Base-by-base conservation (phyloP, 441 rosid genomes). In the Populus hybrid region DNA sequence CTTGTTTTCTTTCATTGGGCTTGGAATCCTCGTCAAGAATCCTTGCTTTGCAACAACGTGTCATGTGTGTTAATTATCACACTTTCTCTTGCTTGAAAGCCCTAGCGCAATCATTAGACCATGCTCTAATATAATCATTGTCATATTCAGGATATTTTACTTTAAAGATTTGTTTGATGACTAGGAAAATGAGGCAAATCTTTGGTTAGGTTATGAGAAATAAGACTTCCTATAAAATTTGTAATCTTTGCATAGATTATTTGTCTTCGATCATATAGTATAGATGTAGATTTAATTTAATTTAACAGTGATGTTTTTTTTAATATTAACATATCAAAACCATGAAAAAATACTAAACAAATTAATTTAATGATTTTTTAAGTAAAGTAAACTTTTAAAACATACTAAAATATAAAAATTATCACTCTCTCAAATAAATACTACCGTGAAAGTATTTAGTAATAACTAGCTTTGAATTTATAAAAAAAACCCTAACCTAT, bases 371-470 rank as follows among this genome's bases (percentile, higher is more conserved):
- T 26, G 26, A 1, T 26, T 26, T 26, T 26, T 26, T 26, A 26
- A 26, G 26, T 26, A 26, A 26, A 26, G 26, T 26, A 26, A 26
- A 26, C 26, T 26, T 26, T 26, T 26, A 26, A 26, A 26, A 26
- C 26, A 26, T 26, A 26, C 26, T 26, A 26, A 26, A 26, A 26
- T 26, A 26, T 26, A 26, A 36, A 42, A 46, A 4, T 12, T 4
- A 42, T 42, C 0, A 0, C 1, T 1, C 4, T 46, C 1, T 0
- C 0, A 46, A 4, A 0, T 0, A 38, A 0, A 4, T 0, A 3
- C 18, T 4, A 1, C 0, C 19, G 0, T 46, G 1, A 46, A 46
- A 12, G 1, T 12, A 46, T 46, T 14, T 4, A 46, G 53, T 26
- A 46, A 46, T 14, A 46, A 4, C 57, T 0, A 46, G 18, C 0